Percentiles rank a stretch among this genome's conserved stretches.
These are phyloP conservation scores for Graphium sp. DNA, from an alignment of 2,329 filamentous ascomycete genomes.

Conservation along the genomic window DNA sequence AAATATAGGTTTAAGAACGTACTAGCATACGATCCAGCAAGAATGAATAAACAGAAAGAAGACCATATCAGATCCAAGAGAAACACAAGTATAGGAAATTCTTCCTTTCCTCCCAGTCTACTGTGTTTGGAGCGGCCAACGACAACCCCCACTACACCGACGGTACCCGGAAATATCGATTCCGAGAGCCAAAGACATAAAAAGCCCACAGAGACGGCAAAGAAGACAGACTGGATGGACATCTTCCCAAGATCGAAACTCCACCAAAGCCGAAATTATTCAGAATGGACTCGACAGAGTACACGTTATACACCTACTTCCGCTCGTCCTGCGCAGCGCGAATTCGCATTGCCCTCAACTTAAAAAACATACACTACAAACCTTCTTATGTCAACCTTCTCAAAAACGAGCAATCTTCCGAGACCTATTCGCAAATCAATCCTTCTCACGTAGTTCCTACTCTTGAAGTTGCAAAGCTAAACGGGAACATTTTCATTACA, in stretches of 20 bases:
- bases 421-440: slow-evolving; percentile 19
- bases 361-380: slow-evolving; percentile 23
- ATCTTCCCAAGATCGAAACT: no score
- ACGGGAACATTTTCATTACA: slow-evolving; percentile 15
- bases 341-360: slow-evolving; percentile 27
- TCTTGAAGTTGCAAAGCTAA: slow-evolving; percentile 14
- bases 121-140: no score
- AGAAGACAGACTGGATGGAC: no score
- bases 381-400: slow-evolving; percentile 24
- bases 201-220: no score
- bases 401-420: slow-evolving; percentile 20
- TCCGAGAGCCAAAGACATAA: not conserved
- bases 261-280: no score
- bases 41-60: no score
- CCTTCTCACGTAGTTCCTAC: slow-evolving; percentile 24
- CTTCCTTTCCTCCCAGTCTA: no score
- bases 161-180: no score
- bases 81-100: no score
- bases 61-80: no score
- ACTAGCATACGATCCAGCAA: no score
- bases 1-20: no score
- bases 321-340: slow-evolving; percentile 31
- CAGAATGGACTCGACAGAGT: not conserved
- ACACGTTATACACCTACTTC: slow-evolving; percentile 19
- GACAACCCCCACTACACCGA: not conserved